Base-by-base conservation (phyloP, 2,329 filamentous ascomycete species). In the Didymellaceae sp. region DNA sequence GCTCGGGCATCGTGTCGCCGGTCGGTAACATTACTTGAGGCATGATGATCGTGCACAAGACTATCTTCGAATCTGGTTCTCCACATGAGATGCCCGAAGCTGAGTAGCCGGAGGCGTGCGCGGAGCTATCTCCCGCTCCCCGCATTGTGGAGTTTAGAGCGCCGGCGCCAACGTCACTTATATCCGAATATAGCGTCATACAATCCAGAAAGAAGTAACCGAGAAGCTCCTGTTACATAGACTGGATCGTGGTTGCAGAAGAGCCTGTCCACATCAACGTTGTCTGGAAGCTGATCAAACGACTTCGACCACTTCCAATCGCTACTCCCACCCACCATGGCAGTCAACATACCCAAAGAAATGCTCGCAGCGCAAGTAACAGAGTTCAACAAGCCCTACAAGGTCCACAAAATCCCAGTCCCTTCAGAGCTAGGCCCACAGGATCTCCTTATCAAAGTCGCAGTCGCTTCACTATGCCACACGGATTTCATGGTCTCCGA, bases 401-500 rank as follows among this genome's bases (percentile, higher is more conserved):
- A 77, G 41, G 72, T 86, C 51, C 76, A 77, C 58, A 68, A 74
- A 13, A 66, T 85, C 24, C 74, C 77, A 10, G 76, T 80, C 1
- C 82, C 82, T 6, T 65, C 67, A 7, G 47, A 67, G 13, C 77
- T 84, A 13, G 66, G 70, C 4, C 75, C 78, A 0, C 61, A 80
- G 56, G 83, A 86, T 55, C 71, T 87, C n/a, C 77, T 86, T 26
- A 75, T 86, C 61, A 84, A 83, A 65, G 74, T 84, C 42, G 82
- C 81, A 45, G 82, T 82, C 13, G 83, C 81, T 8, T 84, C 81
- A 1, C 78, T 85, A 62, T 86, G 84, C 72, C 84, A 87, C 72
- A 86, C 84, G 1, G 84, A 86, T 70, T 68, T 69, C 53, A 83
- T 86, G 80, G 81, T 85, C 4, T 59, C 62, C 6, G 61, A 73